Conservation (phyloP, 2,329 filamentous ascomycete species). For the Fusarium guadeloupense region DNA sequence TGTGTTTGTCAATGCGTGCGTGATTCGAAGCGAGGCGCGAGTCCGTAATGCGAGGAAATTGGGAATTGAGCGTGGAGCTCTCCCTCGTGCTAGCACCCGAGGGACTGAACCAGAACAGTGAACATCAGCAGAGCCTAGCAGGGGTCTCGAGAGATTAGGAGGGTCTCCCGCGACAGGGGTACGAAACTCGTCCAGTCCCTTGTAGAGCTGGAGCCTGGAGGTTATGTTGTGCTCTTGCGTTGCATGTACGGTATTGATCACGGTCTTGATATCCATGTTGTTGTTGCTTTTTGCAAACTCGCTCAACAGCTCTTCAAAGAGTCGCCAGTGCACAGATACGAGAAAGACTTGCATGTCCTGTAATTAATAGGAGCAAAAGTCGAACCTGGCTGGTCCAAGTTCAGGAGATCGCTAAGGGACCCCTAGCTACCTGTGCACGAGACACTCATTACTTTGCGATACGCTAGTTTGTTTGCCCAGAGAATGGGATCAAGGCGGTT, state of each 20-base stretch:
- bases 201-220: constrained; percentile 6
- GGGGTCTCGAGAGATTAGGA: constrained; percentile 39
- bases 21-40: constrained; percentile 17
- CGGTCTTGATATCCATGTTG: constrained; percentile 11
- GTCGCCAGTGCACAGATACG: constrained; percentile 13
- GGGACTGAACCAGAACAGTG: constrained; percentile 1
- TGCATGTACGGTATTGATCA: constrained; percentile 4
- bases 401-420: constrained; percentile 31
- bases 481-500: constrained; percentile 32
- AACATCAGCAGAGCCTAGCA: constrained; percentile 23
- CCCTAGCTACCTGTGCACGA: constrained; percentile 29
- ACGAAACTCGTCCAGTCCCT: constrained; percentile 31
- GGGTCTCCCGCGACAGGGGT: constrained; percentile 37
- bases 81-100: constrained; percentile 12
- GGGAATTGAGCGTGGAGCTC: constrained; percentile 26
- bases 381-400: constrained; percentile 21
- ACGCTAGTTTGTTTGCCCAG: constrained; percentile 21
- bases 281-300: constrained; percentile 30
- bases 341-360: neutral
- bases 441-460: constrained; percentile 26
- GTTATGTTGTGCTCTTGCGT: constrained; percentile 1
- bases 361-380: constrained; percentile 6
- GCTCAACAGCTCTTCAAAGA: neutral
- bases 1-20: constrained; percentile 21
- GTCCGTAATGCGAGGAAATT: constrained; percentile 27